These are phyloP conservation scores for Nannizzia gypsea DNA, from an alignment of 2,329 filamentous ascomycete genomes.

Conservation along the genomic window DNA sequence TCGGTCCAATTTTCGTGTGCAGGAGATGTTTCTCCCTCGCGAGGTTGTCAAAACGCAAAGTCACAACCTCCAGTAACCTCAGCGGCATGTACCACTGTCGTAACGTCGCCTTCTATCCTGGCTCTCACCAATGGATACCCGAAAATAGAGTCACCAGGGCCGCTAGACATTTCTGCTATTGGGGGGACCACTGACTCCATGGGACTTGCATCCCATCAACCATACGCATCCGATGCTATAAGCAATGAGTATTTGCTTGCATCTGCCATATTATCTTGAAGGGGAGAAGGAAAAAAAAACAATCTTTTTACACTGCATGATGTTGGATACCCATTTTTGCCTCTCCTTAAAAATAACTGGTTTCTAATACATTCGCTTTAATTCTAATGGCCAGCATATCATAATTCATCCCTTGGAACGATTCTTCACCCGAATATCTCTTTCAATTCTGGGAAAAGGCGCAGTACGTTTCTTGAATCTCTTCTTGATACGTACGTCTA, in stretches of 20 bases:
- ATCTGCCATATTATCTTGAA: neutral
- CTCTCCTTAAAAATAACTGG: neutral
- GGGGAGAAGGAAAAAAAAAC: neutral
- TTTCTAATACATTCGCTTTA: neutral
- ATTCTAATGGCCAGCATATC: neutral
- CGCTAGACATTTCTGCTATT: neutral
- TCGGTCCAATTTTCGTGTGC: neutral
- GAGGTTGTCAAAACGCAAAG: neutral
- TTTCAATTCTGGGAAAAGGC: neutral
- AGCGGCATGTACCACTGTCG: neutral
- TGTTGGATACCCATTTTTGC: slow-evolving; percentile 1
- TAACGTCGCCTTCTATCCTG: neutral
- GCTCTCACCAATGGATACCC: neutral
- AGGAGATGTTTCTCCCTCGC: neutral
- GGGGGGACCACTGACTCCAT: neutral
- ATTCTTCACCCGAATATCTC: neutral
- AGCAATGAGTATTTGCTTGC: neutral
- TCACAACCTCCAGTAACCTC: neutral
- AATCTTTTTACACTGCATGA: neutral
- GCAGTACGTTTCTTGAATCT: neutral
- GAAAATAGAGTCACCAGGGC: neutral
- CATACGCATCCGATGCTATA: neutral
- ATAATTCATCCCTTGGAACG: neutral
- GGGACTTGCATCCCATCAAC: neutral
- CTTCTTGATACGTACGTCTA: neutral